Evolutionary conservation across 805 yeast genomes (phyloP).

Genomic region (Kodamaea hsintzibuensis): DNA sequence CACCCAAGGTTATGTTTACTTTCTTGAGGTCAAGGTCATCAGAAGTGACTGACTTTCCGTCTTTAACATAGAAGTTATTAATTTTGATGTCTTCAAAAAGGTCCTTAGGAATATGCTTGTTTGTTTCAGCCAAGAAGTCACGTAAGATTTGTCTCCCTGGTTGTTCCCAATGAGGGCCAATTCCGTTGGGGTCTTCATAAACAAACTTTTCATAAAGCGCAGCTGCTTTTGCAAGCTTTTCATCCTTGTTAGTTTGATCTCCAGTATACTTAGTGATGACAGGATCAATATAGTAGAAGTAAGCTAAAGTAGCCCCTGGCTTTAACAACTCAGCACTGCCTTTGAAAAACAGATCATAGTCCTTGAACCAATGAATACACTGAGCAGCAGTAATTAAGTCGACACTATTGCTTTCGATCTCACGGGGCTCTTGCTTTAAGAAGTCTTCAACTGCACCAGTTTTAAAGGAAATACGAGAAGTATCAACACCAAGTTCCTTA

Average conservation of each 20-base stretch:
- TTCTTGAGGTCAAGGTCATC: slow-evolving; percentile 28
- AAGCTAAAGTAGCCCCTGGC: slow-evolving; percentile 44
- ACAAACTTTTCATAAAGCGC: slow-evolving; percentile 37
- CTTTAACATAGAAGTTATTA: slow-evolving; percentile 25
- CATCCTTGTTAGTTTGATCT: slow-evolving; percentile 10
- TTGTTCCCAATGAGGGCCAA: slow-evolving; percentile 82
- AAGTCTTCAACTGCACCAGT: slow-evolving; percentile 34
- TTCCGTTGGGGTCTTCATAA: slow-evolving; percentile 41
- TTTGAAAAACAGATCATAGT: slow-evolving; percentile 30
- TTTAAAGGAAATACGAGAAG: slow-evolving; percentile 28
- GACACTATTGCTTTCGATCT: slow-evolving; percentile 21
- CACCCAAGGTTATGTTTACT: slow-evolving; percentile 43
- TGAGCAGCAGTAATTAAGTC: slow-evolving; percentile 46
- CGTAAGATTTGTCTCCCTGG: slow-evolving; percentile 70
- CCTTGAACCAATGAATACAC: slow-evolving; percentile 44
- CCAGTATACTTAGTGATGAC: slow-evolving; percentile 29
- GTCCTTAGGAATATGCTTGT: slow-evolving; percentile 41
- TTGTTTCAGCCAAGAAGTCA: slow-evolving; percentile 41
- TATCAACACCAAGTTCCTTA: slow-evolving; percentile 10
- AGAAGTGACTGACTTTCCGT: slow-evolving; percentile 15
- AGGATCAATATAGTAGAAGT: slow-evolving; percentile 46
- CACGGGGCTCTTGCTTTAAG: slow-evolving; percentile 5
- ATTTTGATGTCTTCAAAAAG: slow-evolving; percentile 41
- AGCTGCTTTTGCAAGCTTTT: slow-evolving; percentile 21
- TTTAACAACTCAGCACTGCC: slow-evolving; percentile 38